Percentiles rank a stretch among this genome's conserved stretches.
These are phyloP conservation scores for Allomyces arbusculus DNA, from an alignment of 192 early-diverging fungal species.

Conservation along the genomic window DNA sequence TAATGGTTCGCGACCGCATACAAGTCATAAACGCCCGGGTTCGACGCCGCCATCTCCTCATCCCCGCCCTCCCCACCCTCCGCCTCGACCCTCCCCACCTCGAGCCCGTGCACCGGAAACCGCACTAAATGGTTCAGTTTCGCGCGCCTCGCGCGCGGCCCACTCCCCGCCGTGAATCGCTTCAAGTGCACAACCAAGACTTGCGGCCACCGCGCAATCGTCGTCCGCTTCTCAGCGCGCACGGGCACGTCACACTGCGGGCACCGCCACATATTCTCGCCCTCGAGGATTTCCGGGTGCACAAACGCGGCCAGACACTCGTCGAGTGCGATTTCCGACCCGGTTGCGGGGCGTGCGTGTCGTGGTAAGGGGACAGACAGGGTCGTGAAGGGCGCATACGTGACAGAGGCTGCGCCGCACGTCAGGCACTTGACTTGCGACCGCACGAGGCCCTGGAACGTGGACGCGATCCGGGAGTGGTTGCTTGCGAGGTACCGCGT, in stretches of 20 bases:
- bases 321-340: constrained; percentile 30
- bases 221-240: constrained; percentile 54
- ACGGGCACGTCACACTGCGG: constrained; percentile 56
- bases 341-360: constrained; percentile 3
- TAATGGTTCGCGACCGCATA: background rate
- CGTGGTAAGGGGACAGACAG: constrained; percentile 72
- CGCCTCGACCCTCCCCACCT: background rate
- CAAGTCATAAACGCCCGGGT: background rate
- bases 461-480: constrained; percentile 60
- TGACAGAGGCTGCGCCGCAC: constrained; percentile 58
- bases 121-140: constrained; percentile 74
- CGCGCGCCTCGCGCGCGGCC: constrained; percentile 56
- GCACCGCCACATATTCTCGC: constrained; percentile 78
- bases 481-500: constrained; percentile 47
- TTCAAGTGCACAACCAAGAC: constrained; percentile 86
- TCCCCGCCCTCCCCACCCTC: too few species aligned
- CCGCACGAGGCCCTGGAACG: constrained; percentile 74
- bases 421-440: constrained; percentile 44
- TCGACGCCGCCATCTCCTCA: background rate
- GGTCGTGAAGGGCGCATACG: constrained; percentile 81
- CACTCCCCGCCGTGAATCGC: constrained; percentile 64
- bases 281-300: constrained; percentile 66
- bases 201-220: constrained; percentile 59
- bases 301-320: constrained; percentile 76
- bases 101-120: constrained; percentile 42